Evolutionary conservation across 2,329 filamentous ascomycete species (phyloP).

Genomic region (Botryotinia convoluta): DNA sequence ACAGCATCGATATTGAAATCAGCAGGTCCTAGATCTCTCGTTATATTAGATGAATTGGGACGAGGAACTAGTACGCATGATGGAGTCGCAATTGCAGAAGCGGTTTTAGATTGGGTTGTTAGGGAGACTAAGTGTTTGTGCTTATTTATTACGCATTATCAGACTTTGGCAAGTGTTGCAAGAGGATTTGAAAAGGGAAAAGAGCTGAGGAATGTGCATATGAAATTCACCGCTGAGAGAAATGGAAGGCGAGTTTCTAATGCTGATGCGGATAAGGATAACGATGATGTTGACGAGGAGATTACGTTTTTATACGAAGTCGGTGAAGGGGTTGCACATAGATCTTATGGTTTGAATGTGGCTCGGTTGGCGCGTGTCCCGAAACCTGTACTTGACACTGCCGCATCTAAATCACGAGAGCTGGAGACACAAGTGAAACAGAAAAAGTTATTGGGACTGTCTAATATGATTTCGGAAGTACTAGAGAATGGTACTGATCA

Average conservation of each 20-base stretch:
- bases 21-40: slow-evolving; percentile 77
- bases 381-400: slow-evolving; percentile 71
- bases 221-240: slow-evolving; percentile 66
- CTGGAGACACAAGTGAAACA: slow-evolving; percentile 71
- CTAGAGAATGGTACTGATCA: slow-evolving; percentile 27
- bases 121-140: slow-evolving; percentile 72
- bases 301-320: slow-evolving; percentile 96
- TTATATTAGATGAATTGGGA: slow-evolving; percentile 93
- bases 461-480: slow-evolving; percentile 33
- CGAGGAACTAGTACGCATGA: slow-evolving; percentile 93
- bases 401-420: slow-evolving; percentile 73
- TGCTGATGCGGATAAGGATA: slow-evolving; percentile 44
- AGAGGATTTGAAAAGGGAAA: slow-evolving; percentile 59
- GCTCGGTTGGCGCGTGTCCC: slow-evolving; percentile 82
- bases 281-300: slow-evolving; percentile 59
- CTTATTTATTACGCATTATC: slow-evolving; percentile 97
- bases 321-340: slow-evolving; percentile 84
- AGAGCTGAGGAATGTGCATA: slow-evolving; percentile 84
- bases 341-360: slow-evolving; percentile 93
- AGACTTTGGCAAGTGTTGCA: slow-evolving; percentile 71
- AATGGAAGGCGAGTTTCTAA: slow-evolving; percentile 33
- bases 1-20: slow-evolving; percentile 87
- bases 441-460: slow-evolving; percentile 51
- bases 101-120: slow-evolving; percentile 83
- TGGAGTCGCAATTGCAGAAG: slow-evolving; percentile 91